Evolutionary conservation across 441 rosid genomes (phyloP), one percentile per base, ranked within the genome.

Genomic region (Adansonia grandidieri): DNA sequence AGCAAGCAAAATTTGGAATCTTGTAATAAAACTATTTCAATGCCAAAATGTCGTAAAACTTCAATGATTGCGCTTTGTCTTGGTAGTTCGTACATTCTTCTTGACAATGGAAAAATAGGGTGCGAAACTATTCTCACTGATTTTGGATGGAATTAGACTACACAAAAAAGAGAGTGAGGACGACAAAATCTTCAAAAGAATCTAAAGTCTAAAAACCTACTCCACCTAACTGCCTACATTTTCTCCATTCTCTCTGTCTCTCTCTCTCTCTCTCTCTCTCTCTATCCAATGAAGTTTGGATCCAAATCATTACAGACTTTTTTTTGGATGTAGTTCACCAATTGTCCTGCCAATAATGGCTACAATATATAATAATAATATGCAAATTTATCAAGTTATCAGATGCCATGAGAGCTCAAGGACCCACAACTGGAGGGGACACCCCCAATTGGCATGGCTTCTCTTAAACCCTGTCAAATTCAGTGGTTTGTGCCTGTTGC

Each of bases 141-240:
- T 24, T 63, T 40, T 28, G 54, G 72, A 64, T 53, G 73, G 67
- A 79, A 9, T 67, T 60, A 1, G 69, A 70, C 19, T 42, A 42
- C 51, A 66, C 32, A 28, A 28, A 42, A 66, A 9, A 42, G 24
- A 1, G 24, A 17, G 17, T 0, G 11, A 28, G 53, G 73, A 54
- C 66, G 75, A 48, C 71, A 48, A 74, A 74, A 74, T 79, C 82
- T 75, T 79, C 32, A 17, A 60, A 61, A 69, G 79, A 75, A 75
- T 80, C 82, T 40, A 13, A 28, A 37, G 56, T 61, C 82, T 74
- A 60, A 20, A 40, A 7, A 20, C 58, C 42, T 70, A 70, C 58
- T 64, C 71, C 42, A 37, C 68, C 72, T 47, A 75, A 51, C 58
- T 65, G 6, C 75, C 76, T n/a, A 61, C n/a, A 48, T n/a, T 6